phyloP scores from a whole-genome alignment of 1,284 basidiomycete genomes.

The Ceratobasidium sp. region DNA sequence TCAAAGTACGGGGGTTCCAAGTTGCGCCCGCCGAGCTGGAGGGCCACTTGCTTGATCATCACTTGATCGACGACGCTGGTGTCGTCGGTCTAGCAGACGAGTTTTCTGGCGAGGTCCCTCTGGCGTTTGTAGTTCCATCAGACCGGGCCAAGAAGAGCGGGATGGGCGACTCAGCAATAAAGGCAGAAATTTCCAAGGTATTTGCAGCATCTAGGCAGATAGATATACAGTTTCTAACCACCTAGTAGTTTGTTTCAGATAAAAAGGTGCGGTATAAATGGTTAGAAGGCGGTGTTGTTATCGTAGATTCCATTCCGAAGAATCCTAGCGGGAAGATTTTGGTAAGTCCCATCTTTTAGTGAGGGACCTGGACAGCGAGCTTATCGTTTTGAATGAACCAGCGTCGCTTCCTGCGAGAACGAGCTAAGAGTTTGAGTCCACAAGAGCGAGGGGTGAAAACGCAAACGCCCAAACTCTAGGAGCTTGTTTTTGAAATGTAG shows the following conservation, averaged over 20 bases:
- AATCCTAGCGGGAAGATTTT: slow-evolving; percentile 59
- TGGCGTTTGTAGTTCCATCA: slow-evolving; percentile 72
- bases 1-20: slow-evolving; percentile 49
- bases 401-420: slow-evolving; percentile 30
- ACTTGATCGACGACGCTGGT: slow-evolving; percentile 74
- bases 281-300: slow-evolving; percentile 72
- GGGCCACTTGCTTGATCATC: slow-evolving; percentile 76
- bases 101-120: slow-evolving; percentile 79
- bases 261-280: slow-evolving; percentile 77
- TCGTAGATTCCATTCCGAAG: slow-evolving; percentile 75
- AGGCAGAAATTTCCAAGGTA: slow-evolving; percentile 49
- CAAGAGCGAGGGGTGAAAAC: slow-evolving; percentile 7
- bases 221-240: slow-evolving; percentile 42
- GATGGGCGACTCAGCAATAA: slow-evolving; percentile 57
- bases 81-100: slow-evolving; percentile 82
- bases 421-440: slow-evolving; percentile 13
- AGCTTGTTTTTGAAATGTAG: too few relatives aligned
- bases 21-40: slow-evolving; percentile 62
- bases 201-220: slow-evolving; percentile 4
- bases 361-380: not conserved
- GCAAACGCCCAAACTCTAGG: not conserved
- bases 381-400: not conserved
- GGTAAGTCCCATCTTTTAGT: slow-evolving; percentile 15
- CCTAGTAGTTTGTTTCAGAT: slow-evolving; percentile 70
- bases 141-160: slow-evolving; percentile 58